These are phyloP conservation scores for Prunella vulgaris DNA, from an alignment of 257 asterid species.

Conservation along the genomic window DNA sequence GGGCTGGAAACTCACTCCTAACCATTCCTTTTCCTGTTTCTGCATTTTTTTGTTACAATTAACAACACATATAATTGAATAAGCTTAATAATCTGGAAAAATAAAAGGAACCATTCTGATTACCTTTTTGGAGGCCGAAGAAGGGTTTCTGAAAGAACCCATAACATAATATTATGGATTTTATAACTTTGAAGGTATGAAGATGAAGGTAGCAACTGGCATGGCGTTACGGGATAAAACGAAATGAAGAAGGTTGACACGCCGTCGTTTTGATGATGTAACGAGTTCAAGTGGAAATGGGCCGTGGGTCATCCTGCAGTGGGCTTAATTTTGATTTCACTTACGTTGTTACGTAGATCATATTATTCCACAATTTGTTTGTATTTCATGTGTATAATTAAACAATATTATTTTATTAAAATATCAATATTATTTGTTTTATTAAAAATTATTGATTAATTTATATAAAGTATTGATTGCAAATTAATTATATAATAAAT, in stretches of 20 bases:
- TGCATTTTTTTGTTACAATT: constrained; percentile 20
- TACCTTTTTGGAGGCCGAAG: constrained; percentile 59
- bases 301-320: too few species aligned
- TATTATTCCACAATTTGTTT: too few species aligned
- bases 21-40: constrained; percentile 60
- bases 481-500: too few species aligned
- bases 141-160: constrained; percentile 42
- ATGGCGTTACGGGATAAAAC: constrained; percentile 11
- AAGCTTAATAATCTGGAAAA: not conserved
- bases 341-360: too few species aligned
- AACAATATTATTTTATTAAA: too few species aligned
- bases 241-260: constrained; percentile 7
- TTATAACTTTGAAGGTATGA: constrained; percentile 18
- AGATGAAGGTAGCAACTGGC: constrained; percentile 15
- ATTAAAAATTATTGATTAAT: too few species aligned
- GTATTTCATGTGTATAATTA: too few species aligned
- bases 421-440: too few species aligned
- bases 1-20: constrained; percentile 83
- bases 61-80: not conserved
- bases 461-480: too few species aligned
- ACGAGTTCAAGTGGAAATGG: too few species aligned
- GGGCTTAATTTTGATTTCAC: too few species aligned
- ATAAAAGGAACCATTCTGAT: not conserved
- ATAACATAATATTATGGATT: constrained; percentile 17
- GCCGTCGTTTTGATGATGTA: constrained; percentile 19